These are phyloP conservation scores for Spathaspora gorwiae DNA, from an alignment of 805 yeast species.

Conservation along the genomic window DNA sequence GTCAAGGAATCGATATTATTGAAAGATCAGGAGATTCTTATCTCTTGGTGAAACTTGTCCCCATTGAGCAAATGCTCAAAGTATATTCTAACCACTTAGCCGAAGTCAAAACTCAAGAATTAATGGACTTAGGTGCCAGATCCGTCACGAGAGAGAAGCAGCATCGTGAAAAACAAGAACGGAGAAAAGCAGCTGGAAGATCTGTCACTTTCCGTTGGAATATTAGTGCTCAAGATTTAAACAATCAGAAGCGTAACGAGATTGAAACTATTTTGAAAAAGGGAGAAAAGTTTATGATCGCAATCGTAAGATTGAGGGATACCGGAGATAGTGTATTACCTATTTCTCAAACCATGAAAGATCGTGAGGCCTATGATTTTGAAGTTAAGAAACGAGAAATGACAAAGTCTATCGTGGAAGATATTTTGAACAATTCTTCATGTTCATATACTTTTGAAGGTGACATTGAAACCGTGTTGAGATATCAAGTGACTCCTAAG, in stretches of 20 bases:
- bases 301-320: neutral
- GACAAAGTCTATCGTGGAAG: constrained; percentile 21
- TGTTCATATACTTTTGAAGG: constrained; percentile 7
- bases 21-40: constrained; percentile 14
- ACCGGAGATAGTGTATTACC: neutral
- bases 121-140: constrained; percentile 30
- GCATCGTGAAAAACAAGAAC: constrained; percentile 27
- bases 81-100: constrained; percentile 30
- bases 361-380: constrained; percentile 9
- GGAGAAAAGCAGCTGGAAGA: constrained; percentile 33
- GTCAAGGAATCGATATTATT: constrained; percentile 21
- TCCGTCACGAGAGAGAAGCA: constrained; percentile 24
- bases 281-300: constrained; percentile 17
- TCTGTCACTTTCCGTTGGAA: constrained; percentile 31
- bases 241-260: constrained; percentile 33
- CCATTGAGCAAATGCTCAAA: constrained; percentile 29
- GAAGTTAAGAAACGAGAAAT: constrained; percentile 25
- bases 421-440: constrained; percentile 21
- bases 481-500: constrained; percentile 18
- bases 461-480: constrained; percentile 21
- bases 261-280: constrained; percentile 26
- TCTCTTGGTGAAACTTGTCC: constrained; percentile 25
- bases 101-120: constrained; percentile 21
- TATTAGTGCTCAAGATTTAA: constrained; percentile 35
- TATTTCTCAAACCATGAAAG: neutral